phyloP scores from a whole-genome alignment of 2,329 filamentous ascomycete genomes.

The Aspergillus hiratsukae region DNA sequence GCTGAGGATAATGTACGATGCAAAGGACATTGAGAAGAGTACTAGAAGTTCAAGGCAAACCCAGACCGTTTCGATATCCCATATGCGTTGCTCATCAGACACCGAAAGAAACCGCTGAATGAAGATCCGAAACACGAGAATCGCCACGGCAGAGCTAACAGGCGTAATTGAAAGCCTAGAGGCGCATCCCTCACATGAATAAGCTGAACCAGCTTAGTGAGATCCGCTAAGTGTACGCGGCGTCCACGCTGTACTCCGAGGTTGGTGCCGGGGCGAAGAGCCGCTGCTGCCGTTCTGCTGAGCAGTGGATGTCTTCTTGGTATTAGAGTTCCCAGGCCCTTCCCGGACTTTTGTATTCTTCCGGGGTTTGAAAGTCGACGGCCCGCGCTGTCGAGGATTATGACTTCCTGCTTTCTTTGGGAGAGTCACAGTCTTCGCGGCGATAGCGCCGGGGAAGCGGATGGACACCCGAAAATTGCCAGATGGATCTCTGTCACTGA shows the following conservation, averaged over 20 bases:
- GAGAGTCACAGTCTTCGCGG: slow-evolving; percentile 39
- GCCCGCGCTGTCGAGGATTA: slow-evolving; percentile 22
- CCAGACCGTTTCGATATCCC: slow-evolving; percentile 14
- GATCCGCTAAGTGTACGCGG: slow-evolving; percentile 20
- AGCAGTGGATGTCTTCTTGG: slow-evolving; percentile 25
- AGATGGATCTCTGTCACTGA: slow-evolving; percentile 35
- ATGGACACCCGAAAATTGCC: slow-evolving; percentile 39
- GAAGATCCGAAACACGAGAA: slow-evolving; percentile 16
- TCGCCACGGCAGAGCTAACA: slow-evolving; percentile 4
- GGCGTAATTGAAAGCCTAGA: slow-evolving; percentile 1
- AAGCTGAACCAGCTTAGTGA: slow-evolving; percentile 12
- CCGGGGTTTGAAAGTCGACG: slow-evolving; percentile 25
- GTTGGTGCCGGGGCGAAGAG: slow-evolving; percentile 22
- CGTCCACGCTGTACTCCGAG: slow-evolving; percentile 27
- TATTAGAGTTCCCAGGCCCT: slow-evolving; percentile 14
- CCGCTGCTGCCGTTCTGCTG: slow-evolving; percentile 18
- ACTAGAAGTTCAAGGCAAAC: slow-evolving; percentile 16
- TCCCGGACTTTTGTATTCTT: slow-evolving; percentile 31
- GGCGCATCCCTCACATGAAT: slow-evolving; percentile 3
- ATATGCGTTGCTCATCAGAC: slow-evolving; percentile 20
- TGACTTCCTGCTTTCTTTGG: slow-evolving; percentile 28
- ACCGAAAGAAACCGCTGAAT: slow-evolving; percentile 19
- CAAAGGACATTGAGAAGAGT: slow-evolving; percentile 16
- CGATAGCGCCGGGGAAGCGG: slow-evolving; percentile 45
- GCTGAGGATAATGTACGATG: slow-evolving; percentile 13